These are phyloP conservation scores for Crepidotus variabilis DNA, from an alignment of 768 basidiomycete species.

Conservation along the genomic window DNA sequence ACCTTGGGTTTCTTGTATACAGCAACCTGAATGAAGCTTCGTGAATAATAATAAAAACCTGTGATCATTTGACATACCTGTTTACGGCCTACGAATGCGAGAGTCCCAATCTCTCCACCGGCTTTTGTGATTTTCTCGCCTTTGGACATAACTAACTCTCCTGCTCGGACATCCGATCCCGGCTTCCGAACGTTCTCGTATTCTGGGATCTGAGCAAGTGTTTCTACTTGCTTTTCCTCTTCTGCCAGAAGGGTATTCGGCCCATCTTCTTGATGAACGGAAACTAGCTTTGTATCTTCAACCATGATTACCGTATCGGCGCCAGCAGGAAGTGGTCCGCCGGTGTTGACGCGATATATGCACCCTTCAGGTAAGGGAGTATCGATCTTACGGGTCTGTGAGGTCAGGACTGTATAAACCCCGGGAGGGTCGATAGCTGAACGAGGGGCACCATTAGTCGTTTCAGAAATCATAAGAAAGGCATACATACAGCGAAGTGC, in stretches of 20 bases:
- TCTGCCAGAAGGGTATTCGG: slow-evolving; percentile 29
- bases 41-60: background rate
- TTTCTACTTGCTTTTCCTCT: slow-evolving; percentile 73
- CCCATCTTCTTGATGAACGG: slow-evolving; percentile 33
- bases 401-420: slow-evolving; percentile 63
- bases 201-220: slow-evolving; percentile 52
- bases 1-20: slow-evolving; percentile 73
- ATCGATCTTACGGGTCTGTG: slow-evolving; percentile 44
- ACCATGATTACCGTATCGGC: slow-evolving; percentile 88
- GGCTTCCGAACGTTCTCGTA: slow-evolving; percentile 73
- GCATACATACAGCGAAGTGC: slow-evolving; percentile 62
- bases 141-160: slow-evolving; percentile 61
- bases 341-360: slow-evolving; percentile 84
- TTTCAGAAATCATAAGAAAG: background rate
- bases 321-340: slow-evolving; percentile 73
- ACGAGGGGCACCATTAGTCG: background rate
- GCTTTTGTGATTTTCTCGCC: slow-evolving; percentile 58
- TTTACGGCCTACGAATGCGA: slow-evolving; percentile 73
- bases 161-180: slow-evolving; percentile 69
- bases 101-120: slow-evolving; percentile 82
- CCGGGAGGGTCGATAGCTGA: slow-evolving; percentile 64
- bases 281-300: slow-evolving; percentile 81
- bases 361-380: slow-evolving; percentile 44
- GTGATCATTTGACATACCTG: slow-evolving; percentile 41
- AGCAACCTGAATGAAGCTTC: slow-evolving; percentile 44